Conservation (phyloP, 2,329 filamentous ascomycete species). For the Penicillium sp. region DNA sequence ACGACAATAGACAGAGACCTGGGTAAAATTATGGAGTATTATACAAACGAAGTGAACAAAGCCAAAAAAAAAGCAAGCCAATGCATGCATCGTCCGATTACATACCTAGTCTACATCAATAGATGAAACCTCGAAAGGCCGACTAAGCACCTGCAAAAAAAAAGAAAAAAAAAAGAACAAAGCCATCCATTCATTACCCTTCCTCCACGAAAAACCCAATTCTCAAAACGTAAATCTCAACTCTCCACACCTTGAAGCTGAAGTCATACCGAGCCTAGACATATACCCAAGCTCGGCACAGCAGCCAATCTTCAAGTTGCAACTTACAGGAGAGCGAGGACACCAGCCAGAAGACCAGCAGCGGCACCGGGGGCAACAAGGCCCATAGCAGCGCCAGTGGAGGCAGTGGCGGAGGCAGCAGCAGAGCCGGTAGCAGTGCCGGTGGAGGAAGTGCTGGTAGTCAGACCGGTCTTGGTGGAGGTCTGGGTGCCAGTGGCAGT, state of each 20-base stretch:
- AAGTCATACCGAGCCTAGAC: not conserved
- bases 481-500: conserved; percentile 11
- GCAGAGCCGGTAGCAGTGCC: conserved; percentile 3
- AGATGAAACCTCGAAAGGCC: not conserved
- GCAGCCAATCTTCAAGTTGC: not conserved
- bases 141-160: not conserved
- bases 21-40: not conserved
- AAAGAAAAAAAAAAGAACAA: not conserved
- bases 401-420: conserved; percentile 7
- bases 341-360: conserved; percentile 23
- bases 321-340: conserved; percentile 21
- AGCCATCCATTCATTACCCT: conserved; percentile 5
- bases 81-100: not conserved
- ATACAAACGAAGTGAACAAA: not conserved
- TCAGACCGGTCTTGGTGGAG: conserved; percentile 5
- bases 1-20: not conserved
- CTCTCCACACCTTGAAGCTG: not conserved
- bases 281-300: not conserved
- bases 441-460: conserved; percentile 10
- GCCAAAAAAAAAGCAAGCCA: not conserved
- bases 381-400: conserved; percentile 15
- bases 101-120: conserved; percentile 2
- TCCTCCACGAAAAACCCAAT: not conserved
- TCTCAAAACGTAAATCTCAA: not conserved
- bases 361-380: conserved; percentile 15